Evolutionary conservation across 2,329 filamentous ascomycete species (phyloP), one percentile per base, ranked within the genome.

Genomic region (Zymoseptoria brevis): DNA sequence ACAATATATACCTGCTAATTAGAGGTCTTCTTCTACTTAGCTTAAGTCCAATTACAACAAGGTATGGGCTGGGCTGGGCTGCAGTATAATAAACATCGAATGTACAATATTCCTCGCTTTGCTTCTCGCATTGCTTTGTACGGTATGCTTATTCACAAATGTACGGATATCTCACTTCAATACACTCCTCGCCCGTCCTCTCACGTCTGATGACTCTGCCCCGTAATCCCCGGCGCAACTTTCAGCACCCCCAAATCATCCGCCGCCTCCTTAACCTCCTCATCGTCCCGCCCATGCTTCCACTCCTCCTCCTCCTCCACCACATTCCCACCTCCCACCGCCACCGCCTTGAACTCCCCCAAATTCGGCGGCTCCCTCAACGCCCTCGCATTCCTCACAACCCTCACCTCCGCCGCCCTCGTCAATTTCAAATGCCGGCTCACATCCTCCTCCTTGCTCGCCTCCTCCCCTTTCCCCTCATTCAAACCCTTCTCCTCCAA

Each of bases 381-480:
- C 62, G 86, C 85, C 57, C 79, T 80, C 60, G 89, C 75, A 72
- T 93, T 90, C 66, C 90, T 81, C 56, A 95, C 87, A 49, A 97
- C 80, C 71, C 87, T 85, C 65, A 99, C 82, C 77, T 99, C 94
- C 7, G 90, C 87, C n/a, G 91, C 91, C 74, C 91, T 90, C 59
- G 88, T 94, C 71, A 82, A 79, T 56, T 87, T 80, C 63, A 94
- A 74, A 73, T 89, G 85, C 67, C 81, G 75, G 67, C 79, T 83
- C 76, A 82, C 85, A 68, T 79, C 74, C 55, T 80, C 76, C 49
- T 71, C 71, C 57, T 73, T 74, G 48, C 74, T 71, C 6, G 73
- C 75, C n/a, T 75, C 75, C 21, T 72, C 72, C 3, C 75, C 75
- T 51, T 69, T 74, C 1, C 69, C 68, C 55, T 76, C 80, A 63